Base-by-base conservation (phyloP, 805 yeast genomes). In the Wickerhamiella kazuoi region DNA sequence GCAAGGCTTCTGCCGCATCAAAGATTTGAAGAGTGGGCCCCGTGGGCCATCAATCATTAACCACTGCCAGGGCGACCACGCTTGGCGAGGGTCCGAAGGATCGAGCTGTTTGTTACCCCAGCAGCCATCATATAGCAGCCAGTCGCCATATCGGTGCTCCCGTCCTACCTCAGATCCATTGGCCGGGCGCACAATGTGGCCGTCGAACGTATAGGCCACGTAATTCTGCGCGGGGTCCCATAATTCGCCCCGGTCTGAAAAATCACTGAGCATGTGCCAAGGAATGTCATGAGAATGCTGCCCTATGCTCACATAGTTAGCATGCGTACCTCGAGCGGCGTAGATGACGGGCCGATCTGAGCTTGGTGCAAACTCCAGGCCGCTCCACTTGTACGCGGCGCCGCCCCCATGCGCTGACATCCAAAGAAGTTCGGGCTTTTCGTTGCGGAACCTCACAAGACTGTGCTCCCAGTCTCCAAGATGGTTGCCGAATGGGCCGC, bases 391-490 rank as follows among this genome's bases (percentile, higher is more conserved):
- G 54, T 78, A 87, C 0, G 94, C 95, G 23, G 84, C 78, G 6
- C 98, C 98, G 11, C 97, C 96, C 2, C 96, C 94, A 58, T 87
- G 98, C 1, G 96, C 97, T 21, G 93, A 77, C 93, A 90, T 79
- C 97, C 97, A 87, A 17, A 86, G 73, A 39, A 79, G 70, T 11
- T 75, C 65, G 0, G 98, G 97, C 42, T 65, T 60, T 1, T 94
- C 94, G 2, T 77, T 68, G 3, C 30, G 23, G 54, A 82, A 87
- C 20, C 98, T 65, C 13, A 84, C 87, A 28, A 87, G 60, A 1
- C 93, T 74, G 56, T 87, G 98, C 50, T 87, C 98, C 98, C 98
- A 87, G 61, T 87, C 98, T 5, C 97, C 98, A 26, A 90, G 74
- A 54, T 87, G 98, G 55, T 87, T 80, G 0, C 98, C 98, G 63